Evolutionary conservation across 805 yeast genomes (phyloP), one percentile per base, ranked within the genome.

Genomic region (Saccharomycopsis fibuligera): DNA sequence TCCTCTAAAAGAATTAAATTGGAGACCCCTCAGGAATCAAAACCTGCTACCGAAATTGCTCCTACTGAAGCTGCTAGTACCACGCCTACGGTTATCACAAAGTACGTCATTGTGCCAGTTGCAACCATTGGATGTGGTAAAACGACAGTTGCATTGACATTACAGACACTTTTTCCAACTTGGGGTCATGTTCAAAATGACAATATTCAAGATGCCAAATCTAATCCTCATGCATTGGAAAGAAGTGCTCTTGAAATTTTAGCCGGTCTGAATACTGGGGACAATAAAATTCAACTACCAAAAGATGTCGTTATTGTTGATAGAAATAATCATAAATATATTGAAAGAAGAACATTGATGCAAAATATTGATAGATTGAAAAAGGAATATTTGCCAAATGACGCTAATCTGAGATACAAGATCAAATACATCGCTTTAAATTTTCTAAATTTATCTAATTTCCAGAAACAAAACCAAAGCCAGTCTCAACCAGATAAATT

Each of bases 61-160:
- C n/a, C n/a, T n/a, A n/a, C n/a, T n/a, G n/a, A n/a, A n/a, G n/a
- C n/a, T n/a, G n/a, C n/a, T n/a, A n/a, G n/a, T n/a, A n/a, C n/a
- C n/a, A n/a, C n/a, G n/a, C n/a, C n/a, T n/a, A n/a, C n/a, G n/a
- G n/a, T n/a, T n/a, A 45, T 64, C 2, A 67, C 71, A 3, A 81
- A 81, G 56, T 83, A 78, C 60, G 74, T 86, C 0, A 58, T 93
- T 2, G 76, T 88, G 1, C 91, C 98, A 0, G 78, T 90, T 2
- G 89, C 97, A 0, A 88, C 96, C 0, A 76, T 91, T 45, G 98
- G 98, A 0, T 87, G 96, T 64, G 99, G 99, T 5, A 93, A 93
- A 61, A 89, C 97, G 0, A 88, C 97, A 0, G 76, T 86, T 0
- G 78, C 86, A 4, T 61, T 77, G 31, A 80, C 90, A 0, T 67